These are phyloP conservation scores for Spinacia oleracea DNA, from an alignment of 179 eudicot species.

Conservation along the genomic window DNA sequence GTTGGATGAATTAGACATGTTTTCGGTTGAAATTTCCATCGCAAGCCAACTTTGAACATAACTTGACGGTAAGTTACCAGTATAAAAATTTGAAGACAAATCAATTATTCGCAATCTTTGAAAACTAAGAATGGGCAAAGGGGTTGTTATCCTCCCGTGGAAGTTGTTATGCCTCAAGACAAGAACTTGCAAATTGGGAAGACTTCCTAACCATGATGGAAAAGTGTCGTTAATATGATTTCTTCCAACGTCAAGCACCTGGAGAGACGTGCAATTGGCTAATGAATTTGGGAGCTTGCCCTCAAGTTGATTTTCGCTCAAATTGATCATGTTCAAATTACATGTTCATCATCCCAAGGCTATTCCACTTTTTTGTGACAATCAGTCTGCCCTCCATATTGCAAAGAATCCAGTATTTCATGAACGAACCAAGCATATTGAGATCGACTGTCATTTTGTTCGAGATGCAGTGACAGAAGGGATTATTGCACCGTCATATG, in stretches of 20 bases:
- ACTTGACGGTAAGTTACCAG: conserved; percentile 31
- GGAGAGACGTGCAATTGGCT: conserved; percentile 26
- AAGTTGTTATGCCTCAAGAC: conserved; percentile 31
- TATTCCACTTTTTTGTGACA: too few relatives aligned
- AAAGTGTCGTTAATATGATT: conserved; percentile 29
- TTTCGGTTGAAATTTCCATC: conserved; percentile 19
- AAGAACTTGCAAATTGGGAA: conserved; percentile 29
- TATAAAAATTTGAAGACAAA: conserved; percentile 34
- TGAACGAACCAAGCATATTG: too few relatives aligned
- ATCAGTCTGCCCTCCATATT: too few relatives aligned
- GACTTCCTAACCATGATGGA: conserved; percentile 27
- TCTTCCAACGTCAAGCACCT: conserved; percentile 25
- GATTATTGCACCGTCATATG: too few relatives aligned
- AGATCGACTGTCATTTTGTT: too few relatives aligned
- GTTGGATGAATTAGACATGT: not conserved
- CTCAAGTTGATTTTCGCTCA: conserved; percentile 24
- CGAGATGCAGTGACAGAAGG: too few relatives aligned
- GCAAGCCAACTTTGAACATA: conserved; percentile 30
- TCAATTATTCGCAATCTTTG: conserved; percentile 34
- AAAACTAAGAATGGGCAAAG: not conserved
- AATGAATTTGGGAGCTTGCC: conserved; percentile 33
- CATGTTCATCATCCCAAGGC: too few relatives aligned
- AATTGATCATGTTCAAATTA: conserved; percentile 14
- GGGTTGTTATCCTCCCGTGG: conserved; percentile 22
- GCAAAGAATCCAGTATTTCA: too few relatives aligned